Base-by-base conservation (phyloP, 1,284 basidiomycete genomes). In the Porphyrellus sp. region DNA sequence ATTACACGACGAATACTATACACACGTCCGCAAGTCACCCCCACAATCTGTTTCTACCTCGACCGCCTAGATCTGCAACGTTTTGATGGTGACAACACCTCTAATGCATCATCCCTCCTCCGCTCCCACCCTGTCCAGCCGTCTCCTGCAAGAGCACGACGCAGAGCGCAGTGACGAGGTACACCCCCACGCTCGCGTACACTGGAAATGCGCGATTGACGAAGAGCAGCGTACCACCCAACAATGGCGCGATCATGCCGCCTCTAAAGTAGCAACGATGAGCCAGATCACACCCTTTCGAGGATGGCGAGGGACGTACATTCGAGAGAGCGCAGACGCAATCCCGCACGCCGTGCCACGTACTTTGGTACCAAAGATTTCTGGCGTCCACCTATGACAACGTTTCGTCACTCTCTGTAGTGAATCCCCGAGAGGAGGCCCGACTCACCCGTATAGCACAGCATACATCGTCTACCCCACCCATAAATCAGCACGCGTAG, bases 321-420 rank as follows among this genome's bases (percentile, higher is more conserved):
- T 83, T 68, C 93, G 78, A 20, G 90, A 93, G 1, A 96, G 71
- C 4, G 93, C 93, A 3, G 92, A 93, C 0, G 93, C 93, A 47
- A 92, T 91, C 0, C 94, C 93, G 62, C 90, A 91, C 1, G 93
- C 93, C 8, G 93, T 95, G 23, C 94, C 94, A 55, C 93, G 81
- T 7, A 93, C 90, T 72, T 83, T 82, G 2, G 91, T 93, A 2
- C 80, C 84, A 65, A 94, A 95, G 13, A 93, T 91, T 70, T 93
- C 91, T 2, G 91, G 92, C 0, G 92, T 94, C 91, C 92, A 93
- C 6, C 83, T 85, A 16, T 11, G n/a, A 33, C 2, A 21, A 5
- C 30, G 9, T 8, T 49, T 9, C 37, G 31, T 12, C 31, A 38
- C 21, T 4, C n/a, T 34, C 33, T 16, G 11, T 20, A 30, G n/a